phyloP scores from a whole-genome alignment of 1,284 basidiomycete species.

The Cutaneotrichosporon spelunceum region DNA sequence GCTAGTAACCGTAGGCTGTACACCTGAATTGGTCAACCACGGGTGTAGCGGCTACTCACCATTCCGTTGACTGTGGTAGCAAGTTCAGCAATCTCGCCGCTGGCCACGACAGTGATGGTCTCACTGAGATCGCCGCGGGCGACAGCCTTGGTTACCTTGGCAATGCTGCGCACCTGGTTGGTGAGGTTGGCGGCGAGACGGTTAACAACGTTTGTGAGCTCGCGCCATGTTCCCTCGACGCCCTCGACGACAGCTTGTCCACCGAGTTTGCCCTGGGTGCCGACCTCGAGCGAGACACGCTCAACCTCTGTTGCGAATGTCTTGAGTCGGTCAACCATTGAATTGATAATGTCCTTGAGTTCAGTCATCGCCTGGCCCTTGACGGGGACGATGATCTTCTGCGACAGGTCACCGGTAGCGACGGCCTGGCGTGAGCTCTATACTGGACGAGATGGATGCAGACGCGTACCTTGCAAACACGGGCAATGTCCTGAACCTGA shows the following conservation, averaged over 20 bases:
- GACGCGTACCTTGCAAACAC: conserved; percentile 72
- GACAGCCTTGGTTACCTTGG: conserved; percentile 95
- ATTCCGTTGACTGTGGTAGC: conserved; percentile 98
- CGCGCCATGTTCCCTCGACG: conserved; percentile 91
- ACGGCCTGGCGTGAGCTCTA: conserved; percentile 60
- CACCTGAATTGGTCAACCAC: conserved; percentile 50
- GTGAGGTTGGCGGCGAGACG: conserved; percentile 92
- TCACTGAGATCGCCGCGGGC: conserved; percentile 91
- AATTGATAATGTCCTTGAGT: conserved; percentile 96
- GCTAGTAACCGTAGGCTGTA: conserved; percentile 82
- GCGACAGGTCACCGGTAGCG: conserved; percentile 85
- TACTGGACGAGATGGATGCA: not conserved
- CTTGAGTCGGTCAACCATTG: conserved; percentile 69
- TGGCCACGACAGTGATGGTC: conserved; percentile 94
- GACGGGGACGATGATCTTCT: conserved; percentile 94
- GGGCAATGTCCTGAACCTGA: conserved; percentile 83
- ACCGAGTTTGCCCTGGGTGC: conserved; percentile 86
- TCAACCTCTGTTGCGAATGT: conserved; percentile 57
- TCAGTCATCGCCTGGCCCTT: conserved; percentile 97
- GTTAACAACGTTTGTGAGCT: conserved; percentile 85
- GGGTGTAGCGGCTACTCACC: conserved; percentile 53
- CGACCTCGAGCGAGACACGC: conserved; percentile 74
- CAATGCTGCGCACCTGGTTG: conserved; percentile 89
- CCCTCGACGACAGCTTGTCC: conserved; percentile 89
- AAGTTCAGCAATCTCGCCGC: conserved; percentile 92